Base-by-base conservation (phyloP, 2,329 filamentous ascomycete genomes). In the Scedosporium boydii region DNA sequence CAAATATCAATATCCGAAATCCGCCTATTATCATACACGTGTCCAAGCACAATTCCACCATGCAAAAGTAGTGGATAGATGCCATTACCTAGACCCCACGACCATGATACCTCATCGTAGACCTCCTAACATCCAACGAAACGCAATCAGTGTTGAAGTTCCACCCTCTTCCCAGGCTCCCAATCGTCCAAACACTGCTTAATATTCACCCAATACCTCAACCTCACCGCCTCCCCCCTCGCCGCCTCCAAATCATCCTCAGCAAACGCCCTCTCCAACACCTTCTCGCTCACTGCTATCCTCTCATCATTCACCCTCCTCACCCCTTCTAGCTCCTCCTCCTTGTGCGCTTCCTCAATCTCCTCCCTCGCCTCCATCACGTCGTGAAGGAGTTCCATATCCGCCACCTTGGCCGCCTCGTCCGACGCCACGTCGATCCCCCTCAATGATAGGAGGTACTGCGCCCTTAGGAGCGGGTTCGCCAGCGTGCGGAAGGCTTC, bases 201-300 rank as follows among this genome's bases (percentile, higher is more conserved):
- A 65, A 98, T 87, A 75, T 93, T 96, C 62, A 89, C 82, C 93
- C 93, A 97, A 78, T 97, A 98, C 73, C 91, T 80, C 77, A 97
- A 75, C 73, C 83, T 80, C 1, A 96, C 86, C 56, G 87, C 87
- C 81, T 96, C 91, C 64, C 72, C 75, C 75, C 83, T 86, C 16
- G 92, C 93, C 7, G 65, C 75, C 48, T 86, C 81, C 46, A 90
- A 71, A 70, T 93, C 84, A 58, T 88, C 89, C 7, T 73, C 69
- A 65, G 77, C 79, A 71, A 98, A 93, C 0, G 86, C 84, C 62
- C 73, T 69, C 57, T 83, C 89, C 26, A 98, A 70, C 1, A 75
- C 72, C 59, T 74, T 75, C 70, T 93, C 87, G 69, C 87, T 88
- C 65, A 75, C 78, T 18, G 70, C 69, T 59, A 96, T 86, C 66